Base-by-base conservation (phyloP, 495 filamentous ascomycete species). In the Cenococcum geophilum region DNA sequence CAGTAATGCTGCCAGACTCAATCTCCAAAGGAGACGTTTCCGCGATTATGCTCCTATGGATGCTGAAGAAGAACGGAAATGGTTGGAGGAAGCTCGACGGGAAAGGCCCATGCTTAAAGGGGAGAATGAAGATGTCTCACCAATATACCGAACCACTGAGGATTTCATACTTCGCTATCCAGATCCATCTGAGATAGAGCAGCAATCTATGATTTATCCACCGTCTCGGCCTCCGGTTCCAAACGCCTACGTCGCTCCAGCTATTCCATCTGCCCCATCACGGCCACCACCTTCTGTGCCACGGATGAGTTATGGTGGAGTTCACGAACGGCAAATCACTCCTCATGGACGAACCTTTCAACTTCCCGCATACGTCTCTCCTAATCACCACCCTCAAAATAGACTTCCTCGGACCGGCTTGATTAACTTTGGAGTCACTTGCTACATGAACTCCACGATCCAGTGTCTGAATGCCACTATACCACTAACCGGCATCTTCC, bases 381-480 rank as follows among this genome's bases (percentile, higher is more conserved):
- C 75, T 14, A 73, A 79, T 18, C 80, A 83, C 62, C 76, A 86
- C 64, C 80, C 82, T 0, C 78, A 78, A 11, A 73, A 66, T 47
- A 57, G 70, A 47, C 61, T 71, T 63, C 74, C 70, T 66, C 64
- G 68, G 32, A 92, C 89, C 4, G 95, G 93, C 1, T 79, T 97
- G 8, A 71, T 82, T 43, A 97, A 96, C 67, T 85, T 88, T 23
- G 84, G 87, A 10, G 85, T 87, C 11, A 89, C 84, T 6, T 99
- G 93, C 73, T 99, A 93, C 70, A 90, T 92, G 82, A 96, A 97
- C 75, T 83, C 88, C 14, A 86, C 85, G 4, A 74, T 99, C 14
- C 93, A 99, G 71, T 87, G 85, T 60, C 74, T 97, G 57, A 86
- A 87, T 60, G 86, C 86, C 3, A 93, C 89, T 1, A 76, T 83